Conservation (phyloP, 225 moss, liverwort and hornwort genomes). For the Polytrichum commune region DNA sequence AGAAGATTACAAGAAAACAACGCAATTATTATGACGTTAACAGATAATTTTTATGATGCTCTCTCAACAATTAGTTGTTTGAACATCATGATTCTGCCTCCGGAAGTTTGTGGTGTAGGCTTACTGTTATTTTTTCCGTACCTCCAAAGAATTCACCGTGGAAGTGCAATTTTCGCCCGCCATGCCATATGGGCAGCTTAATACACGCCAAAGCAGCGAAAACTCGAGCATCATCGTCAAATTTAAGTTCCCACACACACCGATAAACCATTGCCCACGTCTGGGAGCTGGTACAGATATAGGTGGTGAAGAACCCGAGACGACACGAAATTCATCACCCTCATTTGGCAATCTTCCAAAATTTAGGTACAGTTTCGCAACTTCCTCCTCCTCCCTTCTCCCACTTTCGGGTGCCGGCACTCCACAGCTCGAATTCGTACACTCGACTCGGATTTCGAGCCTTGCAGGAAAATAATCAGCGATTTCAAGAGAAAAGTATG, state of each 20-base stretch:
- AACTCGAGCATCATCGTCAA: constrained; percentile 28
- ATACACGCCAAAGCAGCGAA: constrained; percentile 47
- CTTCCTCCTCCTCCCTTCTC: neutral
- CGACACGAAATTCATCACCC: constrained; percentile 22
- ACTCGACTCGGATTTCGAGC: constrained; percentile 23
- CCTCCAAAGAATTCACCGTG: constrained; percentile 45
- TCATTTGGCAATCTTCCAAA: constrained; percentile 58
- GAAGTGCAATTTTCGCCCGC: constrained; percentile 34
- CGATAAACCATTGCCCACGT: constrained; percentile 72
- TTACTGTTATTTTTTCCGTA: neutral
- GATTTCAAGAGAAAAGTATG: constrained; percentile 31
- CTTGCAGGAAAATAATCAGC: constrained; percentile 14
- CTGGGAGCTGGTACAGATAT: constrained; percentile 45
- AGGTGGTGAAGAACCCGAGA: constrained; percentile 24
- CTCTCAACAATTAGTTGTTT: too few relatives aligned
- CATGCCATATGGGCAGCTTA: constrained; percentile 21
- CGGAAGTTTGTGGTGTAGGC: too few relatives aligned
- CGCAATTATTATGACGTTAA: too few relatives aligned
- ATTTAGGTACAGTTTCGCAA: constrained; percentile 24
- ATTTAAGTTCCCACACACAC: constrained; percentile 33
- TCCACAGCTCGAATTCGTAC: constrained; percentile 9
- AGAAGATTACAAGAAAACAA: too few relatives aligned
- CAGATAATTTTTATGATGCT: too few relatives aligned
- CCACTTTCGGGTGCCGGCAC: constrained; percentile 1
- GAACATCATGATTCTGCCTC: too few relatives aligned